Percentiles rank a stretch among this genome's conserved stretches.
These are phyloP conservation scores for Oryza glumipatula DNA, from an alignment of 176 grass and related monocot genomes.

Conservation along the genomic window DNA sequence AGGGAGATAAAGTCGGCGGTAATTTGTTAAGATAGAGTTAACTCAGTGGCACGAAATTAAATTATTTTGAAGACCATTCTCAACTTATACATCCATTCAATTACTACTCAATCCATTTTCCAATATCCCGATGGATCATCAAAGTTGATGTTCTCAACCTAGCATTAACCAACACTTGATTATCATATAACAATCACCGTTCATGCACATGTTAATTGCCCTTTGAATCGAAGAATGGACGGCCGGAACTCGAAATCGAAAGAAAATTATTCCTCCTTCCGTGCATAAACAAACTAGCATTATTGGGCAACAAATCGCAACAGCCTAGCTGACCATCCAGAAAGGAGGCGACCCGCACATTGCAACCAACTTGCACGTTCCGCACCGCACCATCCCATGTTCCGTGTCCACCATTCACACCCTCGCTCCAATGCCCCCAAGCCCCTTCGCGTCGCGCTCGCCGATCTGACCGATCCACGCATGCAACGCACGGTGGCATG, in stretches of 20 bases:
- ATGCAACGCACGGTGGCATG: not conserved
- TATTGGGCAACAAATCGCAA: not conserved
- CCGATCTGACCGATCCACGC: slow-evolving; percentile 27
- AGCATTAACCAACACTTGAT: too few species aligned
- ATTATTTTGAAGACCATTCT: too few species aligned
- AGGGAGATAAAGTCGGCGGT: too few species aligned
- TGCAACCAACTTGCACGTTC: not conserved
- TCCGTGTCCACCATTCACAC: not conserved
- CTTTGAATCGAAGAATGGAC: slow-evolving; percentile 28
- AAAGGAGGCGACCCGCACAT: not conserved
- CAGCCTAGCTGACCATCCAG: not conserved
- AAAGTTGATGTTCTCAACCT: too few species aligned
- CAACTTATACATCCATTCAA: too few species aligned
- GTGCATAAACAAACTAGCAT: not conserved
- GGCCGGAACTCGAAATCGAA: not conserved
- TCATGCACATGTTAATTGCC: slow-evolving; percentile 3
- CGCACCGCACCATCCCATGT: not conserved
- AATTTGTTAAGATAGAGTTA: too few species aligned
- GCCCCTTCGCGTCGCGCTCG: not conserved
- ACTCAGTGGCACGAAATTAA: too few species aligned
- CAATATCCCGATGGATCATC: too few species aligned
- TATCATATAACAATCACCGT: not conserved
- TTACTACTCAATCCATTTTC: too few species aligned
- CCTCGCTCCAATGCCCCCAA: not conserved
- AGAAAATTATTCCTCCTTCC: not conserved